Evolutionary conservation across 169 alveolate genomes (phyloP).

Genomic region (Cryptosporidium bovis): DNA sequence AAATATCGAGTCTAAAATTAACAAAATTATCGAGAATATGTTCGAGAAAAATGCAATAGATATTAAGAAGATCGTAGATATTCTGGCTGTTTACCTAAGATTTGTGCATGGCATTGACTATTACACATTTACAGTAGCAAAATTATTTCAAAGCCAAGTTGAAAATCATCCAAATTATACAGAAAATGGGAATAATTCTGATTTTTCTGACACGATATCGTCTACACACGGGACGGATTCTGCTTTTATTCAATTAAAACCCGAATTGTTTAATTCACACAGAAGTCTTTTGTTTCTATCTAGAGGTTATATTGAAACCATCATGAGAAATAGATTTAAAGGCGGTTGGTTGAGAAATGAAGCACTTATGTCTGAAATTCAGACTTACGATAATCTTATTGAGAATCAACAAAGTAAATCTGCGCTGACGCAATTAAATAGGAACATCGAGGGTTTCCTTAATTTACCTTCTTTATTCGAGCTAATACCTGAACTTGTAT

Average conservation of each 20-base stretch:
- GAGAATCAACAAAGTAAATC: constrained; percentile 9
- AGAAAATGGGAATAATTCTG: background rate
- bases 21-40: background rate
- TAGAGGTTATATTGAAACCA: constrained; percentile 40
- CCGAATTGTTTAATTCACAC: background rate
- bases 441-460: constrained; percentile 25
- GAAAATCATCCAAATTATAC: background rate
- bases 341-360: constrained; percentile 15
- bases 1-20: background rate
- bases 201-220: background rate
- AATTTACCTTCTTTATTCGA: constrained; percentile 20
- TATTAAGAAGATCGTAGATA: constrained; percentile 11
- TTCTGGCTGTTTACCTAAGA: constrained; percentile 19
- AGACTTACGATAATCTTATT: background rate
- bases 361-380: constrained; percentile 3
- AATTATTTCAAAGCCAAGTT: background rate
- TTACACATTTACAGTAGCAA: constrained; percentile 20
- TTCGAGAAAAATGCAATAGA: background rate
- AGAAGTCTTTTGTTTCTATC: constrained; percentile 5
- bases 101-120: constrained; percentile 69
- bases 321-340: constrained; percentile 23
- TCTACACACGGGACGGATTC: background rate
- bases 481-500: constrained; percentile 2
- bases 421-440: constrained; percentile 4
- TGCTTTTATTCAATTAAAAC: background rate